These are phyloP conservation scores for Capsicum rhomboideum DNA, from an alignment of 257 asterid species.

Conservation along the genomic window DNA sequence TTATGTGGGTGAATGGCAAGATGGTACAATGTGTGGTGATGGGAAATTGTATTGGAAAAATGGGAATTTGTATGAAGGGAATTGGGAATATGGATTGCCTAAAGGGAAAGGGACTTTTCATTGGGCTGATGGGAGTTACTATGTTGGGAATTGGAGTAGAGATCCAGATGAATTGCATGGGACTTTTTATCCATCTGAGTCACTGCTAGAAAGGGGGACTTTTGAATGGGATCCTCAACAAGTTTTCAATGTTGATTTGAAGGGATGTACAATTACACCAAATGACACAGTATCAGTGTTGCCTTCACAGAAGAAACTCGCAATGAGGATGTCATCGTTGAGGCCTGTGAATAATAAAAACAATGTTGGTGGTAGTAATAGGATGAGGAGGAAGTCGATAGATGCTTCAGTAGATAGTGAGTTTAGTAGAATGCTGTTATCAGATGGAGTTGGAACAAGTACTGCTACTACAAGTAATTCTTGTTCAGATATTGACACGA, in stretches of 20 bases:
- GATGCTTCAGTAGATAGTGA: constrained; percentile 68
- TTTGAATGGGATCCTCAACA: constrained; percentile 80
- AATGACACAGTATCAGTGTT: constrained; percentile 54
- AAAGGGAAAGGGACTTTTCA: constrained; percentile 55
- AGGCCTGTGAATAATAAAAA: constrained; percentile 14
- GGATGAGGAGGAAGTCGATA: constrained; percentile 65
- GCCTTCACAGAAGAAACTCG: constrained; percentile 86
- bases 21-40: constrained; percentile 54
- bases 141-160: constrained; percentile 69
- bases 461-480: constrained; percentile 22
- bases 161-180: constrained; percentile 70
- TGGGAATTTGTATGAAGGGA: constrained; percentile 60
- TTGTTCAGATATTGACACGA: background rate
- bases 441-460: constrained; percentile 56
- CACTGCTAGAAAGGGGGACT: constrained; percentile 36
- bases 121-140: constrained; percentile 73
- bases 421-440: constrained; percentile 40
- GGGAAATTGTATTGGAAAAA: constrained; percentile 59
- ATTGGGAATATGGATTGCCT: constrained; percentile 76
- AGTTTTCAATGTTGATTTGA: constrained; percentile 45
- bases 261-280: constrained; percentile 48
- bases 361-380: background rate
- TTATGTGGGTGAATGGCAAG: constrained; percentile 69
- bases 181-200: constrained; percentile 56
- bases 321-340: constrained; percentile 53